These are phyloP conservation scores for Mrakia frigida DNA, from an alignment of 768 basidiomycete species.

Conservation along the genomic window DNA sequence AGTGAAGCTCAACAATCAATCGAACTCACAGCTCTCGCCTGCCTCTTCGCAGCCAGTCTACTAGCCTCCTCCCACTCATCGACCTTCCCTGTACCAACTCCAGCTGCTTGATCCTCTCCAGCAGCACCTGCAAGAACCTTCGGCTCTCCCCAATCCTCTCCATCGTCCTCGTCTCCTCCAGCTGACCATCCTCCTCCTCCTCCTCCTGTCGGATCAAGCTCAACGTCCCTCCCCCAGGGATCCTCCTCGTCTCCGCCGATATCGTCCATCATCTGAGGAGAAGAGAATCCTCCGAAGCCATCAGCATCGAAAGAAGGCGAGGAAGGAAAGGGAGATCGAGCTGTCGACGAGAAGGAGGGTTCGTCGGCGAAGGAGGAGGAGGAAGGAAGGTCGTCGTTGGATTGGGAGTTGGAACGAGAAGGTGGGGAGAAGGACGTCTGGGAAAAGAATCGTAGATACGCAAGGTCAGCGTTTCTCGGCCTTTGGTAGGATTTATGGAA, in stretches of 20 bases:
- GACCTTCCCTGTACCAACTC: not conserved
- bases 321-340: not conserved
- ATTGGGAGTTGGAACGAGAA: not conserved
- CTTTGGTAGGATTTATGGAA: no score
- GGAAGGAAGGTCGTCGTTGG: not conserved
- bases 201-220: not conserved
- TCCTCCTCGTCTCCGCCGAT: not conserved
- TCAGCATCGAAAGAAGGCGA: slow-evolving; percentile 19
- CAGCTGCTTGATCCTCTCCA: not conserved
- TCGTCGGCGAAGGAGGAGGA: not conserved
- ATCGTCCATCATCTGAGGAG: not conserved
- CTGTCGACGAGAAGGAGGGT: not conserved
- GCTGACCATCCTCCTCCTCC: slow-evolving; percentile 18
- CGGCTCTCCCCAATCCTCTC: slow-evolving; percentile 1
- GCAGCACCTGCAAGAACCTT: no score
- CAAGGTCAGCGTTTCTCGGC: no score
- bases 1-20: not conserved
- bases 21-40: slow-evolving; percentile 20
- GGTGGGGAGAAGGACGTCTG: not conserved
- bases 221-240: not conserved
- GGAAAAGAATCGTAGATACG: no score
- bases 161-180: not conserved
- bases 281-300: slow-evolving; percentile 15
- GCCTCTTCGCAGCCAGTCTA: slow-evolving; percentile 12
- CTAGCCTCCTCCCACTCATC: slow-evolving; percentile 28